A percentile compares a stretch with the other conserved stretches of the same genome.
Evolutionary conservation across 106 monocot genomes (phyloP).

Genomic region (Phalaenopsis equestris): DNA sequence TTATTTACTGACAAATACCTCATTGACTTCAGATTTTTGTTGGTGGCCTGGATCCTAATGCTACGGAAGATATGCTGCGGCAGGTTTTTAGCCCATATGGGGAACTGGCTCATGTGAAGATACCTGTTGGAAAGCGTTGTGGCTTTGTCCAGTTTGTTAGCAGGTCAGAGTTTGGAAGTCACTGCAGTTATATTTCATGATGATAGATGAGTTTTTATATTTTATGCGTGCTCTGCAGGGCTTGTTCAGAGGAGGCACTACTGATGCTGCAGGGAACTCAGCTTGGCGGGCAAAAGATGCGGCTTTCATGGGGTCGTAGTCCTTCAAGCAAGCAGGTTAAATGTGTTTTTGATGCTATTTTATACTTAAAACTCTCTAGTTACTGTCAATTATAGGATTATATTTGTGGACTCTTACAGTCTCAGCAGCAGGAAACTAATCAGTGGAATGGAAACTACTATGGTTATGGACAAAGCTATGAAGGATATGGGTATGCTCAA

Average conservation of each 20-base stretch:
- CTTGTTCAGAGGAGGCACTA: slow-evolving; percentile 66
- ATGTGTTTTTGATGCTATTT: not conserved
- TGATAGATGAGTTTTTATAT: not conserved
- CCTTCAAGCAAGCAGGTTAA: slow-evolving; percentile 66
- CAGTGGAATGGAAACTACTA: slow-evolving; percentile 56
- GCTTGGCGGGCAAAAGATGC: slow-evolving; percentile 56
- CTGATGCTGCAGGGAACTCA: slow-evolving; percentile 52
- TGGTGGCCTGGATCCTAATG: slow-evolving; percentile 37
- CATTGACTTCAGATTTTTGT: slow-evolving; percentile 38
- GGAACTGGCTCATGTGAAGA: slow-evolving; percentile 45
- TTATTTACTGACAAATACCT: not conserved
- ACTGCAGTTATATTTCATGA: not conserved
- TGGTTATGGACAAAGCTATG: slow-evolving; percentile 53
- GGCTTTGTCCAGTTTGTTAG: slow-evolving; percentile 54
- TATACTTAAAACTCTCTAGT: not conserved
- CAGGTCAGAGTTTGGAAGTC: slow-evolving; percentile 17
- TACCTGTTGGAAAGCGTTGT: slow-evolving; percentile 46
- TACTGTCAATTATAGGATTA: not conserved
- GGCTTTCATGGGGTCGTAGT: slow-evolving; percentile 85
- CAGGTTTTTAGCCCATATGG: slow-evolving; percentile 43
- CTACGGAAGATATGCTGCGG: slow-evolving; percentile 30
- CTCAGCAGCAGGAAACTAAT: slow-evolving; percentile 53
- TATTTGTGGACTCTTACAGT: slow-evolving; percentile 14
- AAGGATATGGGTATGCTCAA: slow-evolving; percentile 48
- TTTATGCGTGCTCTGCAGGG: slow-evolving; percentile 19